Evolutionary conservation across 2,329 filamentous ascomycete species (phyloP).

Genomic region (Xylaria sp.): DNA sequence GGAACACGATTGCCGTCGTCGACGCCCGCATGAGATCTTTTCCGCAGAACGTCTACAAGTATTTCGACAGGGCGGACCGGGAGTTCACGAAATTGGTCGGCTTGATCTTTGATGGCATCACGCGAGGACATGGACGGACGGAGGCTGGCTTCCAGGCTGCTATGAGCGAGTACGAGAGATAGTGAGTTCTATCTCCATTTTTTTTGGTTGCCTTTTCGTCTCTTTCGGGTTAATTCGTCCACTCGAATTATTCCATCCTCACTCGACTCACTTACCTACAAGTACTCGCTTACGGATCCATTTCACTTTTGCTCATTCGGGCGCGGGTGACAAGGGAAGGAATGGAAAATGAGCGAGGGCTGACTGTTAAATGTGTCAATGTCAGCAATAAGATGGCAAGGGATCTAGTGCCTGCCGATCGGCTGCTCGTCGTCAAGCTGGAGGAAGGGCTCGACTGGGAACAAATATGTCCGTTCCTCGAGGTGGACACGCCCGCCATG

Average conservation of each 20-base stretch:
- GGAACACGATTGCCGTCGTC: conserved; percentile 7
- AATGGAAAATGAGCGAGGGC: background rate
- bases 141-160: conserved; percentile 6
- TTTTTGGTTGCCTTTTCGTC: background rate
- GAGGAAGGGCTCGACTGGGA: conserved; percentile 19
- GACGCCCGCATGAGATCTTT: background rate
- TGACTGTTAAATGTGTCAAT: background rate
- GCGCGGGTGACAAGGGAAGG: background rate
- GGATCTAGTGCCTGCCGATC: conserved; percentile 14
- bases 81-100: conserved; percentile 4
- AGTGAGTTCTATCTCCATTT: conserved; percentile 3
- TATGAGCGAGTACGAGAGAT: conserved; percentile 8
- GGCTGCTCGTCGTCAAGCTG: conserved; percentile 15
- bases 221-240: background rate
- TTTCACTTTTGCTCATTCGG: background rate
- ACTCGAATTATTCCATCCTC: too few species aligned
- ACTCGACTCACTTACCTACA: background rate
- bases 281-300: background rate
- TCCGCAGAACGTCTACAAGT: conserved; percentile 1
- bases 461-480: conserved; percentile 18
- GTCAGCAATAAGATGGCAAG: conserved; percentile 10
- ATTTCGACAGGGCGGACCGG: conserved; percentile 6
- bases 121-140: conserved; percentile 6
- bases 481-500: conserved; percentile 11
- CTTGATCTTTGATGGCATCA: conserved; percentile 1